Evolutionary conservation across 169 alveolate species (phyloP).

Genomic region (Besnoitia besnoiti): DNA sequence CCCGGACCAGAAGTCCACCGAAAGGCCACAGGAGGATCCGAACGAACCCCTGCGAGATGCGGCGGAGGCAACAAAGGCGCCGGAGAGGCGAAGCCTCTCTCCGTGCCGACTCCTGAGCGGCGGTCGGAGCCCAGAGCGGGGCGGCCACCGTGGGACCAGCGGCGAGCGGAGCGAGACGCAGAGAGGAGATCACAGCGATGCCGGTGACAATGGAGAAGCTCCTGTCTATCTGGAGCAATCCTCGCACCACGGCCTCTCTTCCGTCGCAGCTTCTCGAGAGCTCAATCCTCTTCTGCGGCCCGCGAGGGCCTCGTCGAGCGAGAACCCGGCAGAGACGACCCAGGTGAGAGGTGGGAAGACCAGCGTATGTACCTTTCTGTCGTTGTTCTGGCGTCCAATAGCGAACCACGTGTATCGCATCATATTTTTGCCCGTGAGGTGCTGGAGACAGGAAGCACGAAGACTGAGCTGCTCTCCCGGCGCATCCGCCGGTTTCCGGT

Average conservation of each 20-base stretch:
- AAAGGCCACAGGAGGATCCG: background rate
- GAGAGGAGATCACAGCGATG: background rate
- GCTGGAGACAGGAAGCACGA: no score
- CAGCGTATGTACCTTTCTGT: no score
- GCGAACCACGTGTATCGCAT: no score
- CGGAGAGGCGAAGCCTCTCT: background rate
- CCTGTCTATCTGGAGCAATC: background rate
- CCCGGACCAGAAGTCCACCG: background rate
- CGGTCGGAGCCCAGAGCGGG: background rate
- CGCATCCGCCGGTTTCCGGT: no score
- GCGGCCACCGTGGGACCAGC: background rate
- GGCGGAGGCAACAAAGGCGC: background rate
- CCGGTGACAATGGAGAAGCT: background rate
- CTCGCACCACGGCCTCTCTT: background rate
- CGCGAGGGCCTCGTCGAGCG: background rate
- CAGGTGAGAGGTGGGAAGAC: no score
- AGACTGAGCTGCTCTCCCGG: no score
- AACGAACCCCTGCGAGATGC: background rate
- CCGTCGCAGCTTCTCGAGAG: background rate
- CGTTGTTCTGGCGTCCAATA: no score
- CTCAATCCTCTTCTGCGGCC: conserved; percentile 17
- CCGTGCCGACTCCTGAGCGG: background rate
- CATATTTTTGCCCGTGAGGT: no score
- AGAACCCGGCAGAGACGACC: background rate
- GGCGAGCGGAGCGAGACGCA: background rate